Evolutionary conservation across 2,329 filamentous ascomycete species (phyloP), one percentile per base, ranked within the genome.

Genomic region (Fusarium ambrosium): DNA sequence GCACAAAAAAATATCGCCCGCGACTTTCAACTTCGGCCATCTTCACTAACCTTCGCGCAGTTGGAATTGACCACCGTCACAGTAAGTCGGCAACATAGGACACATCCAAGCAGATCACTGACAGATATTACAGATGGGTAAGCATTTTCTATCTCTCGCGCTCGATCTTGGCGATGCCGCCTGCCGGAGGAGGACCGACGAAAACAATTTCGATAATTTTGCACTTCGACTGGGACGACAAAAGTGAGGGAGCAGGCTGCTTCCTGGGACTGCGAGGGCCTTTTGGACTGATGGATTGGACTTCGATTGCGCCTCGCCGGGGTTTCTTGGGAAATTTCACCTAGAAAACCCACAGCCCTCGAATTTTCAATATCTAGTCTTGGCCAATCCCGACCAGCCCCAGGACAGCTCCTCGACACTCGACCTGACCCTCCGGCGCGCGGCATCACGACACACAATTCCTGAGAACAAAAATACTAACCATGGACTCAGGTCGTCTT

Each of bases 401-500:
- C 37, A 29, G 24, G 48, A 58, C 36, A 67, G 51, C 43, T 65
- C 32, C 39, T 68, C 72, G 60, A 70, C 66, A 24, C 59, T 73
- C 65, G 59, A 59, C 34, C 20, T 39, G 56, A 39, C 43, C 22
- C 37, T 60, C 27, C 56, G 51, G 73, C 73, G 59, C 61, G 48
- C 66, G 71, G 61, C 71, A 77, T 72, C 66, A 62, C 58, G 43
- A 37, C 51, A 68, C 41, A 22, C 20, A 45, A 22, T 61, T 45
- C 22, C 34, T 69, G 22, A 37, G 62, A 72, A 60, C 13, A 60
- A 34, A 34, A 27, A 69, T 76, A 83, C 85, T 84, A 76, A 83
- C 80, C 74, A 69, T 70, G 48, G 64, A 67, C 56, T 58, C 87
- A 99, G 97, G 95, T 95, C 97, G 97, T 92, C 95, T 99, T 90